Base-by-base conservation (phyloP, 2,329 filamentous ascomycete species). In the Colletotrichum noveboracense region DNA sequence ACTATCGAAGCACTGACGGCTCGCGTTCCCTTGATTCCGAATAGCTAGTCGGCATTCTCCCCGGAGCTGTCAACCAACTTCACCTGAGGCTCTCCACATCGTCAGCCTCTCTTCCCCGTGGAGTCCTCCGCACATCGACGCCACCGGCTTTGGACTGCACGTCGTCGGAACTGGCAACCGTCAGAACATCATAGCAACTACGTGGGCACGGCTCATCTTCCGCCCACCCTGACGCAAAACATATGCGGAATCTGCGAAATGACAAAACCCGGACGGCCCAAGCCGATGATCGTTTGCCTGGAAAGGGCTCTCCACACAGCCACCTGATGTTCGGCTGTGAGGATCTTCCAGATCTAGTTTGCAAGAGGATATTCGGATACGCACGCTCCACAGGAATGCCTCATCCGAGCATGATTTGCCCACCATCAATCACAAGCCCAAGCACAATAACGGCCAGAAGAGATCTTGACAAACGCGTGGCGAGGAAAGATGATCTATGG, bases 21-120 rank as follows among this genome's bases (percentile, higher is more conserved):
- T 73, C 10, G 16, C 10, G 16, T 69, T 76, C 70, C 74, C 74
- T 76, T 18, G n/a, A 52, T 76, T 65, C 74, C 74, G 70, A 60
- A 16, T n/a, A 65, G 14, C 74, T 76, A 26, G 38, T 74, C 70
- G 65, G 70, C 28, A 65, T 34, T 55, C 43, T 26, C 38, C 18
- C 73, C 73, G 73, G 56, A 16, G 28, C 21, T 65, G 21, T 30
- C 13, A 21, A n/a, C n/a, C 28, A 55, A 56, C 56, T 28, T 71
- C 34, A 12, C 16, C 24, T 21, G 28, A 36, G n/a, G 24, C 38
- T 64, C 24, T 48, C 61, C 26, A 48, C 58, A 34, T 60, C 32
- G 43, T 60, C 21, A 21, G 65, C 26, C 21, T 52, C 18, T 38
- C 9, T 56, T 30, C 21, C 13, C 30, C 28, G 21, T 16, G 34